These are phyloP conservation scores for Arachis monticola DNA, from an alignment of 331 rosid genomes.

Conservation along the genomic window DNA sequence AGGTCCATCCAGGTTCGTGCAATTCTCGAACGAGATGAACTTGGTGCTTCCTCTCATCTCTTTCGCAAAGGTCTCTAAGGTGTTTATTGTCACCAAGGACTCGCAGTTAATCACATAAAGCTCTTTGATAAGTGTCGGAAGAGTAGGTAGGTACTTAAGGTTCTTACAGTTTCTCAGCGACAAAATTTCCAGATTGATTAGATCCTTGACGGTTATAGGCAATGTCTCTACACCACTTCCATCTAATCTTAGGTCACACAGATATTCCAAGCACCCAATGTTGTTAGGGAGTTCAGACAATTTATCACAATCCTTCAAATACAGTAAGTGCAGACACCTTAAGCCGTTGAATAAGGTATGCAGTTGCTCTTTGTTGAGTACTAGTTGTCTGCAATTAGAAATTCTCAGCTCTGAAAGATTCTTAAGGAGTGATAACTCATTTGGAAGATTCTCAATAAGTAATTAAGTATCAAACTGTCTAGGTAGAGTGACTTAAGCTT, in stretches of 20 bases:
- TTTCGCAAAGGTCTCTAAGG: not conserved
- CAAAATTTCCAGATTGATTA: not conserved
- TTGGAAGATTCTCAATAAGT: not conserved
- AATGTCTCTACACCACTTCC: slow-evolving; percentile 26
- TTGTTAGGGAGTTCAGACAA: slow-evolving; percentile 30
- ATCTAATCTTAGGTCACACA: slow-evolving; percentile 21
- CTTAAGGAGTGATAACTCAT: not conserved
- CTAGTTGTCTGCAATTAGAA: not conserved
- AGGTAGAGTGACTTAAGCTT: not conserved
- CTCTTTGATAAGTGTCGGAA: not conserved
- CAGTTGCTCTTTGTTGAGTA: slow-evolving; percentile 9
- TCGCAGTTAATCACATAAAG: not conserved
- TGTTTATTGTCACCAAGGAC: not conserved
- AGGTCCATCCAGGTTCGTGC: not conserved
- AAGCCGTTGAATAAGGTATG: slow-evolving; percentile 13
- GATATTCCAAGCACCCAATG: not conserved
- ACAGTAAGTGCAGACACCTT: not conserved
- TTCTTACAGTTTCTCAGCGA: slow-evolving; percentile 24
- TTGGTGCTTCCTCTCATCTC: not conserved
- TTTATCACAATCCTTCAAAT: not conserved
- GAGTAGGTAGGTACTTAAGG: slow-evolving; percentile 28
- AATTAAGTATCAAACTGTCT: not conserved
- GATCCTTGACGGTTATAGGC: slow-evolving; percentile 34
- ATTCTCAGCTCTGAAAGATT: slow-evolving; percentile 1
- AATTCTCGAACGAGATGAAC: not conserved